These are phyloP conservation scores for Penicillium subrubescens DNA, from an alignment of 495 filamentous ascomycete genomes.

Conservation along the genomic window DNA sequence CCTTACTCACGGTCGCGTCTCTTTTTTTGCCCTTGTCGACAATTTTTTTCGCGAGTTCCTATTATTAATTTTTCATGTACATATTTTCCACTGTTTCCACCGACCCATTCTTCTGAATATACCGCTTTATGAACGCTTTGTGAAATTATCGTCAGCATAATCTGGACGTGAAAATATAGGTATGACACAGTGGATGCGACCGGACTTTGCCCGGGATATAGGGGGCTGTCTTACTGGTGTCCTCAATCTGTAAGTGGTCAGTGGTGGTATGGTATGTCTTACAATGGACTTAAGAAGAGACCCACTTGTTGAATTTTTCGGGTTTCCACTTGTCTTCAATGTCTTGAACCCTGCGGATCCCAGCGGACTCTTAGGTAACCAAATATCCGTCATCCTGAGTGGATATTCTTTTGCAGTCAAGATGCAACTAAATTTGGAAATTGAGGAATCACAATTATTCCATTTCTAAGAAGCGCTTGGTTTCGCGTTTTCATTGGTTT, in stretches of 20 bases:
- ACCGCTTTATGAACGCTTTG: neutral
- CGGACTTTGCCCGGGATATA: neutral
- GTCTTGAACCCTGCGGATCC: conserved; percentile 3
- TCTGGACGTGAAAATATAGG: neutral
- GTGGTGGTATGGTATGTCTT: conserved; percentile 4
- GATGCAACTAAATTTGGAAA: neutral
- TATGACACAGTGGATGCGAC: neutral
- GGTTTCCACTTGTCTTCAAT: conserved; percentile 4
- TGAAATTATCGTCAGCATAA: neutral
- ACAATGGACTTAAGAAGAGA: neutral
- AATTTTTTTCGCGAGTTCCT: neutral
- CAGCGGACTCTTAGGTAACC: neutral
- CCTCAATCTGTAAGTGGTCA: neutral
- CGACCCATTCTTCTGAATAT: neutral
- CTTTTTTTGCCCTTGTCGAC: neutral
- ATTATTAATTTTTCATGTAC: neutral
- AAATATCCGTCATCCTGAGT: neutral
- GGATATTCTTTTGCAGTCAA: neutral
- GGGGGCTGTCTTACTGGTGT: neutral
- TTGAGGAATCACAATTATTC: neutral
- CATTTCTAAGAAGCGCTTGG: neutral
- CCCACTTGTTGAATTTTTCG: conserved; percentile 7
- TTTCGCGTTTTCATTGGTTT: neutral
- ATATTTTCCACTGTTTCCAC: neutral
- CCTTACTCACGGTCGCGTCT: neutral